Percentiles rank a stretch among this genome's conserved stretches.
Conservation (phyloP, 2,329 filamentous ascomycete genomes). For the Colletotrichum filicis region DNA sequence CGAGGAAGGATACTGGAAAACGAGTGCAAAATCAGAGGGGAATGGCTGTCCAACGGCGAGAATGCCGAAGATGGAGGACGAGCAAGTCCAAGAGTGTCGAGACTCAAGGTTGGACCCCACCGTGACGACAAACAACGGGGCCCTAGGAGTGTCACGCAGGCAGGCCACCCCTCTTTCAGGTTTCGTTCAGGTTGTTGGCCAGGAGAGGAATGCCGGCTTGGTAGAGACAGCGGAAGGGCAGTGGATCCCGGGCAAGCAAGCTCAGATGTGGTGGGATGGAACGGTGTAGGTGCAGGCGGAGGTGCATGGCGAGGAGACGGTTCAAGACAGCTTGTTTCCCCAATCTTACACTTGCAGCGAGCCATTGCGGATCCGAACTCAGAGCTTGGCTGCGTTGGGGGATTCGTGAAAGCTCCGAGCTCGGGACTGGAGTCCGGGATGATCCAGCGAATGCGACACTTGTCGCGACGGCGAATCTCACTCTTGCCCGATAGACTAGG, state of each 20-base stretch:
- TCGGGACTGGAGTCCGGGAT: not conserved
- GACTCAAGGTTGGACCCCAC: not conserved
- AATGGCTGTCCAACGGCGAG: not conserved
- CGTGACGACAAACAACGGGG: slow-evolving; percentile 24
- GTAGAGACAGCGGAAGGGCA: not conserved
- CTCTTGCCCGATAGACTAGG: not conserved
- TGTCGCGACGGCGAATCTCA: not conserved
- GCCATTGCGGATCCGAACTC: not conserved
- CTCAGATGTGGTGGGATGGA: slow-evolving; percentile 12
- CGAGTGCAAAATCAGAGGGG: not conserved
- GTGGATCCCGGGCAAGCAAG: slow-evolving; percentile 13
- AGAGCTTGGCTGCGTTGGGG: not conserved
- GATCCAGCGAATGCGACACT: not conserved
- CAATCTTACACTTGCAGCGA: slow-evolving; percentile 4
- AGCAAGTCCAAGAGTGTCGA: not conserved
- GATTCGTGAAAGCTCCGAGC: not conserved
- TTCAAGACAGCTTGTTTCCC: slow-evolving; percentile 4
- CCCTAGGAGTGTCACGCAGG: slow-evolving; percentile 11
- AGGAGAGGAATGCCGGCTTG: slow-evolving; percentile 9
- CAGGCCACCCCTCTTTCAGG: slow-evolving; percentile 15
- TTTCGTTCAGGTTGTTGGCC: slow-evolving; percentile 7
- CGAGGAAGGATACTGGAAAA: not conserved
- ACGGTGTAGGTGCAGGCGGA: not conserved
- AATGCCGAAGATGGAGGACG: not conserved
- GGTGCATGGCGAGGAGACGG: not conserved